These are phyloP conservation scores for Leccinum arenicola DNA, from an alignment of 768 basidiomycete genomes.

Conservation along the genomic window DNA sequence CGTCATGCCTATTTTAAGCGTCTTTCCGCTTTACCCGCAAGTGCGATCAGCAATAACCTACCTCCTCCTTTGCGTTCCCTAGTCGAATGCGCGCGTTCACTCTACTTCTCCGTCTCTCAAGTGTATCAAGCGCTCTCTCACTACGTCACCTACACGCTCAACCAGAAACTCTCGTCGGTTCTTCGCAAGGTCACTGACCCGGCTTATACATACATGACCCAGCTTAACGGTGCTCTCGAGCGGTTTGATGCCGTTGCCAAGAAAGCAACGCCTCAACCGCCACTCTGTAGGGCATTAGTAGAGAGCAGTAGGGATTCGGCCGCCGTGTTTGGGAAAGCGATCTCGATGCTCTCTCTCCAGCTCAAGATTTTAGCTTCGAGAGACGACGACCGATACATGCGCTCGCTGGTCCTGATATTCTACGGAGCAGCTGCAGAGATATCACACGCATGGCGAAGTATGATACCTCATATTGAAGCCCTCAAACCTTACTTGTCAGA, in stretches of 20 bases:
- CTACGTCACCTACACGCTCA: constrained; percentile 78
- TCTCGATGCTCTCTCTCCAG: constrained; percentile 78
- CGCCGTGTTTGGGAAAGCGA: constrained; percentile 81
- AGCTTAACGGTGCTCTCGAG: constrained; percentile 85
- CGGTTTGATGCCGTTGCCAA: constrained; percentile 84
- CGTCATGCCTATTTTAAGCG: constrained; percentile 93
- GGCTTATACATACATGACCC: constrained; percentile 75
- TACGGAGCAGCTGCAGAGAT: constrained; percentile 91
- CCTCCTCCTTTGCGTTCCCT: constrained; percentile 67
- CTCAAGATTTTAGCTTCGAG: constrained; percentile 68
- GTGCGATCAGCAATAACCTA: constrained; percentile 59
- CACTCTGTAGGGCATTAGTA: constrained; percentile 72
- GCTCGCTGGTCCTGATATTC: constrained; percentile 82
- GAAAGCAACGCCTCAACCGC: constrained; percentile 62
- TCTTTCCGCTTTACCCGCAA: constrained; percentile 72
- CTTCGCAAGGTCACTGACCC: constrained; percentile 85
- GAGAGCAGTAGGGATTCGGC: constrained; percentile 85
- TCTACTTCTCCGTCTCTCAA: constrained; percentile 90
- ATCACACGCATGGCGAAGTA: constrained; percentile 76
- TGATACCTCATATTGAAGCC: constrained; percentile 67
- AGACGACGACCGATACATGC: constrained; percentile 84
- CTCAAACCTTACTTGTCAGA: constrained; percentile 63
- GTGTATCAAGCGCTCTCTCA: constrained; percentile 87
- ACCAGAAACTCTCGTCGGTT: constrained; percentile 78
- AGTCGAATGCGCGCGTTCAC: constrained; percentile 86